Base-by-base conservation (phyloP, 169 alveolate genomes). In the Condylostoma magnum region DNA sequence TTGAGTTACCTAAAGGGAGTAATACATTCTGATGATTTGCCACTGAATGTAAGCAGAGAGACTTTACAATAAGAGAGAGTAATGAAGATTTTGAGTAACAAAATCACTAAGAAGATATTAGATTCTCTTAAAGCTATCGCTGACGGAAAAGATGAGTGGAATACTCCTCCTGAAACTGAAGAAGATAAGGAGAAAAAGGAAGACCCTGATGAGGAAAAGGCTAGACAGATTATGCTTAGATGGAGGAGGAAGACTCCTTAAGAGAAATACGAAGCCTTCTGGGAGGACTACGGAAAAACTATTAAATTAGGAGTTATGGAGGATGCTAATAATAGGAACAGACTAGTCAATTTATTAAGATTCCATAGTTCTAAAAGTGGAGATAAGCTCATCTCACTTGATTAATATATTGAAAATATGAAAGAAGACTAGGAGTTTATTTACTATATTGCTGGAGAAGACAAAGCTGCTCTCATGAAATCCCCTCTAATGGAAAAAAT, bases 31-130 rank as follows among this genome's bases (percentile, higher is more conserved):
- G 99, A 97, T 77, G 98, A 96, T 68, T 85, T 97, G 67, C 99
- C 99, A 27, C 85, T 97, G 65, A 96, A 97, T 85, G 99, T 97
- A 34, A 96, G 98, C 69, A 93, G 99, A 79, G 99, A 97, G 87
- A 88, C 93, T 69, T 86, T 97, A 77, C 98, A 97, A 88, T 90
- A 96, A 86, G 83, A 94, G 28, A 95, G 95, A 74, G 93, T 97
- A 92, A 77, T 97, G 65, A 93, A 95, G 69, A 95, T 97, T 51
- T 95, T 97, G 79, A 93, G 96, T 87, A 97, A 95, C 85, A 93
- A 97, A 79, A 85, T 97, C 56, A 96, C 96, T 6, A 87, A 91
- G 65, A 96, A 96, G 83, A 93, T 97, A 41, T 87, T 97, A 51
- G 98, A 95, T 46, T 90, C 95, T 96, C 80, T 97, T 82, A 86